A percentile compares a stretch with the other conserved stretches of the same genome.
These are phyloP conservation scores for Blastobotrys terrestris DNA, from an alignment of 805 yeast genomes.

Conservation along the genomic window DNA sequence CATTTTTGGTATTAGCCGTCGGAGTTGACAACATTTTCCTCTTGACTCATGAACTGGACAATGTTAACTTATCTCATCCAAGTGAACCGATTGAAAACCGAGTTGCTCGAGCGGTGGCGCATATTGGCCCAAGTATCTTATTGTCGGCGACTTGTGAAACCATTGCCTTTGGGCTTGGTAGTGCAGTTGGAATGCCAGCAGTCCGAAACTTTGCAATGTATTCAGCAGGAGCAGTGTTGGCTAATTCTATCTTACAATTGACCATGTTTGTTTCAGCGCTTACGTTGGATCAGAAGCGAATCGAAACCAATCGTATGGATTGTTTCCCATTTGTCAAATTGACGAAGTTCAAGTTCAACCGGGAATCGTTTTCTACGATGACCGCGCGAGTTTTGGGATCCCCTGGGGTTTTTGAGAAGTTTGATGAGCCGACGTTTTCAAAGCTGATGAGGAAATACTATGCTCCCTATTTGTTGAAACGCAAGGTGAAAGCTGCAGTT, in stretches of 20 bases:
- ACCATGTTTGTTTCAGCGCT: constrained; percentile 75
- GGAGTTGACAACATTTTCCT: constrained; percentile 95
- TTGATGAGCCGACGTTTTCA: constrained; percentile 33
- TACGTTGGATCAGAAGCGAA: constrained; percentile 56
- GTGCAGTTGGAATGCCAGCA: constrained; percentile 90
- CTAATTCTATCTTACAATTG: constrained; percentile 72
- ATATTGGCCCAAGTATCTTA: constrained; percentile 82
- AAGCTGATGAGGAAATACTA: constrained; percentile 41
- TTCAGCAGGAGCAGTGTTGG: constrained; percentile 76
- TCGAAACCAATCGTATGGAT: constrained; percentile 56
- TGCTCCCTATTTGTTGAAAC: constrained; percentile 52
- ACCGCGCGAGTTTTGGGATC: constrained; percentile 16
- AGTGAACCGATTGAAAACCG: constrained; percentile 49
- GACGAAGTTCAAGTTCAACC: constrained; percentile 9
- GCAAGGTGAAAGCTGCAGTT: constrained; percentile 41
- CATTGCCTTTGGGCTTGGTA: constrained; percentile 72
- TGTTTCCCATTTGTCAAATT: constrained; percentile 49
- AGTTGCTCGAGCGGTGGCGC: constrained; percentile 56
- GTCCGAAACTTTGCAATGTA: constrained; percentile 88
- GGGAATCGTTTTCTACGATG: constrained; percentile 13
- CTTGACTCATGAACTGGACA: constrained; percentile 70
- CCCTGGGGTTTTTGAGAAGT: constrained; percentile 19
- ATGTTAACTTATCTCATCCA: constrained; percentile 43
- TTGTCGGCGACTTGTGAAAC: constrained; percentile 72
- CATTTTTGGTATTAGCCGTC: constrained; percentile 84